These are phyloP conservation scores for Pulveroboletus sp. DNA, from an alignment of 768 basidiomycete genomes.

Conservation along the genomic window DNA sequence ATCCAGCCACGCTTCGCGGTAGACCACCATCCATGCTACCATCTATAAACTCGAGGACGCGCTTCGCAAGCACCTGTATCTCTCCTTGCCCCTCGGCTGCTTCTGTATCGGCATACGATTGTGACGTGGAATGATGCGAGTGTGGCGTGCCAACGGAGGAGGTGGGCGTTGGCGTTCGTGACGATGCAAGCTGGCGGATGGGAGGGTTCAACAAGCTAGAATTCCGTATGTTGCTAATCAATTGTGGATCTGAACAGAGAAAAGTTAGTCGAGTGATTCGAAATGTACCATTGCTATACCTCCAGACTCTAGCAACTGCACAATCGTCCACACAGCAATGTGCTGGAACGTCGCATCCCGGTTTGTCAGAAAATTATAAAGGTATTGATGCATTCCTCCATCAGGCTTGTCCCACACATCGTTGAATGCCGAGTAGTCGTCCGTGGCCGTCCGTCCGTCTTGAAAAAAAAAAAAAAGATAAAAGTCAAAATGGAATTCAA, in stretches of 20 bases:
- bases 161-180: conserved; percentile 61
- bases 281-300: conserved; percentile 39
- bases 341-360: conserved; percentile 98
- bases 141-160: conserved; percentile 74
- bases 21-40: conserved; percentile 58
- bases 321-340: conserved; percentile 99
- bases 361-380: conserved; percentile 90
- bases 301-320: conserved; percentile 94
- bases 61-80: conserved; percentile 77
- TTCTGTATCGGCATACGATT: conserved; percentile 79
- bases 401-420: conserved; percentile 98
- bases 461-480: conserved; percentile 25
- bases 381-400: conserved; percentile 93
- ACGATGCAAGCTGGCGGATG: conserved; percentile 77
- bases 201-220: conserved; percentile 80
- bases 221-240: conserved; percentile 85
- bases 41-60: conserved; percentile 86
- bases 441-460: conserved; percentile 67
- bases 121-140: conserved; percentile 61
- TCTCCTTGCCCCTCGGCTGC: conserved; percentile 87
- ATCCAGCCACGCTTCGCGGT: conserved; percentile 57
- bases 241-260: conserved; percentile 61
- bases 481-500: not conserved
- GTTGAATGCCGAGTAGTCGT: conserved; percentile 96
- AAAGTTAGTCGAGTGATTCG: not conserved